Conservation (phyloP, 2,329 filamentous ascomycete genomes). For the Epichloe glyceriae region DNA sequence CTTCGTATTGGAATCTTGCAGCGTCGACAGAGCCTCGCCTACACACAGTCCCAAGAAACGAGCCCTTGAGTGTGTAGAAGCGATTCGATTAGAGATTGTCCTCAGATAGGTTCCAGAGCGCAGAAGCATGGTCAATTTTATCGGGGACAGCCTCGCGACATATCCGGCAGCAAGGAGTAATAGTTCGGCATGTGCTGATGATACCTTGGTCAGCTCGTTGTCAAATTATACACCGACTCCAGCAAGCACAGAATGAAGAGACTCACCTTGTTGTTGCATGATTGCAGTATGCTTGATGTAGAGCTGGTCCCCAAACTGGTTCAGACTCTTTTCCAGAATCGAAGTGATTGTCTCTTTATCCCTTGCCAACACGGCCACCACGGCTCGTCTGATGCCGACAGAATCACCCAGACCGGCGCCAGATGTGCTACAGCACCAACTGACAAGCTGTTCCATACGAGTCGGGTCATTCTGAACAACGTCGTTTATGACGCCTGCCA, state of each 20-base stretch:
- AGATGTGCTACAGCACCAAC: slow-evolving; percentile 52
- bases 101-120: slow-evolving; percentile 63
- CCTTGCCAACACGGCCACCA: slow-evolving; percentile 43
- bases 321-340: slow-evolving; percentile 55
- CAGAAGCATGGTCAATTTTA: slow-evolving; percentile 55
- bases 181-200: slow-evolving; percentile 61
- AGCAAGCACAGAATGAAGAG: neutral
- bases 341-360: slow-evolving; percentile 37
- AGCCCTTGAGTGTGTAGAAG: slow-evolving; percentile 59
- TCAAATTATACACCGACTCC: neutral
- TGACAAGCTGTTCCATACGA: slow-evolving; percentile 40
- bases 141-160: slow-evolving; percentile 50
- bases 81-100: slow-evolving; percentile 73
- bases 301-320: slow-evolving; percentile 70
- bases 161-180: slow-evolving; percentile 68
- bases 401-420: slow-evolving; percentile 53
- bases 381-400: slow-evolving; percentile 53
- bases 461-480: slow-evolving; percentile 34
- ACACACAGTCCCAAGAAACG: slow-evolving; percentile 82
- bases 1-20: slow-evolving; percentile 56
- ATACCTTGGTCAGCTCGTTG: slow-evolving; percentile 11
- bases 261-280: slow-evolving; percentile 73
- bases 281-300: slow-evolving; percentile 77
- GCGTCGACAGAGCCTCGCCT: slow-evolving; percentile 54
- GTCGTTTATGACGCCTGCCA: slow-evolving; percentile 40